phyloP scores from a whole-genome alignment of 495 filamentous ascomycete genomes.

The Daldinia bambusicola region DNA sequence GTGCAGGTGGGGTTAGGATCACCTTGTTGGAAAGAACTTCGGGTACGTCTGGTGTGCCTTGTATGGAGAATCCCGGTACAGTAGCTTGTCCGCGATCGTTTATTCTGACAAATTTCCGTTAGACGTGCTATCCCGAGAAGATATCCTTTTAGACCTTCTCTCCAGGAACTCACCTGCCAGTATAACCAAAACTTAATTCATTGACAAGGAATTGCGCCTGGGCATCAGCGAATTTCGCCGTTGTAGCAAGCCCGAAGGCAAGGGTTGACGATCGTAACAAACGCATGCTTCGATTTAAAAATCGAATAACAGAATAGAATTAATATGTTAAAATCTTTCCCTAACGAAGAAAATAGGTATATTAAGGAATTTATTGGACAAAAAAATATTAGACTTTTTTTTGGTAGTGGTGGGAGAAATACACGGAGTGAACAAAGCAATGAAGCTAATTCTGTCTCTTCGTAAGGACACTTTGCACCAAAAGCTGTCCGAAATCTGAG shows the following conservation, averaged over 20 bases:
- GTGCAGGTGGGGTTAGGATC: conserved; percentile 88
- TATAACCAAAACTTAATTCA: conserved; percentile 82
- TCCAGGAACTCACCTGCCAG: conserved; percentile 62
- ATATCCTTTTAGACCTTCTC: conserved; percentile 22
- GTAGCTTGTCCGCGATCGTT: conserved; percentile 50
- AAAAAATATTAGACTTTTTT: conserved; percentile 19
- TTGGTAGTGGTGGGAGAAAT: conserved; percentile 14
- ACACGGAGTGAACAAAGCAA: conserved; percentile 18
- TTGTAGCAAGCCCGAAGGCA: conserved; percentile 61
- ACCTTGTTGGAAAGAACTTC: conserved; percentile 88
- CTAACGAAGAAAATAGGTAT: not conserved
- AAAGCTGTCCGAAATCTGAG: conserved; percentile 38
- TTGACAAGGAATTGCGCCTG: conserved; percentile 67
- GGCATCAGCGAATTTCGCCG: conserved; percentile 59
- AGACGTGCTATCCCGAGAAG: conserved; percentile 23
- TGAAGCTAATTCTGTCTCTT: conserved; percentile 7
- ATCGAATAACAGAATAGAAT: conserved; percentile 1
- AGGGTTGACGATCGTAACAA: conserved; percentile 50
- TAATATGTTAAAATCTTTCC: conserved; percentile 9
- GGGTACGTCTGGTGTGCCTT: conserved; percentile 75
- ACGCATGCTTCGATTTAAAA: conserved; percentile 51
- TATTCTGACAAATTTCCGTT: conserved; percentile 47
- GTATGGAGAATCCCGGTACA: conserved; percentile 68
- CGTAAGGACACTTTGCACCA: conserved; percentile 50
- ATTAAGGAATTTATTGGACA: conserved; percentile 19